Base-by-base conservation (phyloP, 2,329 filamentous ascomycete species). In the Capronia coronata region DNA sequence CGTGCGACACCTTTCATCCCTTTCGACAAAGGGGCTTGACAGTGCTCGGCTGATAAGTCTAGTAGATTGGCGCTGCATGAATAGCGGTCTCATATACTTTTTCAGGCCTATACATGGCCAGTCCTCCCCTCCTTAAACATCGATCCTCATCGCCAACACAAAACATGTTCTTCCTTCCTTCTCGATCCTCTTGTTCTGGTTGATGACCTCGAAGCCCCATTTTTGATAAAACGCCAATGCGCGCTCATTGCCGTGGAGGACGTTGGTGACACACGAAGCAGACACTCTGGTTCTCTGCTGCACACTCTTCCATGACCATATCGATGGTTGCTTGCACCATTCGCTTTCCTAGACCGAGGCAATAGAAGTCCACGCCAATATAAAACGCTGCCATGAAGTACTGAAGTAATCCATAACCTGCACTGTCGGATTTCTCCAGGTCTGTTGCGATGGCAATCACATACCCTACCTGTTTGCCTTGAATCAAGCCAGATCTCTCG, bases 391-490 rank as follows among this genome's bases (percentile, higher is more conserved):
- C 41, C 49, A 58, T 56, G n/a, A 34, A 10, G 29, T 48, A 50
- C 41, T 52, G 49, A 7, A 38, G 22, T 18, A 37, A 27, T 13
- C n/a, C 22, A 27, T 37, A 16, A 27, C 23, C 32, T 14, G 18
- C 19, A 23, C 32, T 25, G 1, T 23, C 14, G 23, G 19, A 21
- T 40, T 37, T 14, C 8, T 43, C 14, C 16, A n/a, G 13, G 29
- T 41, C 16, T 9, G 62, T 63, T 2, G 61, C 60, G 1, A 63
- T n/a, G 1, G 65, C 43, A 5, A 64, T 63, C 32, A 62, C 52
- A 46, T 62, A 61, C 13, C 64, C 64, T n/a, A 63, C 40, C 64
- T 63, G 66, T 43, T 64, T 54, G 42, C 58, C 54, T 9, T 55
- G 16, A 10, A 49, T 34, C 19, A 56, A 30, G 7, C 16, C 16